A percentile compares a stretch with the other conserved stretches of the same genome.
These are phyloP conservation scores for Rhodosporidiobolus odoratus DNA, from an alignment of 768 basidiomycete genomes.

Conservation along the genomic window DNA sequence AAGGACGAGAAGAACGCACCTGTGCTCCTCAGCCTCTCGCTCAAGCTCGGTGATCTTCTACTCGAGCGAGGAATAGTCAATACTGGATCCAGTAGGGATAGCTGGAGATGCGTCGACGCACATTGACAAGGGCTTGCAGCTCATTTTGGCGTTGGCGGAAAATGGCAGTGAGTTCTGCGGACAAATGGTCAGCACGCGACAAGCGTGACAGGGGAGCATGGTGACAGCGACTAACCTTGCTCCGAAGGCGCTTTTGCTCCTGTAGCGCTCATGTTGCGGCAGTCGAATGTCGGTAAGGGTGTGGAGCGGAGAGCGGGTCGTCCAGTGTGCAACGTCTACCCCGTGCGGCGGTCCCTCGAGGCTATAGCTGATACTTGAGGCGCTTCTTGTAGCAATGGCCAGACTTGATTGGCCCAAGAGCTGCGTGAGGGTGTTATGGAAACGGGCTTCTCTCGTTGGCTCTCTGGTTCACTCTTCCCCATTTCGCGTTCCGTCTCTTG, in stretches of 20 bases:
- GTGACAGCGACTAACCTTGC: not conserved
- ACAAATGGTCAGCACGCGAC: not conserved
- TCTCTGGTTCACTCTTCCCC: not conserved
- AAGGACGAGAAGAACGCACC: conserved; percentile 58
- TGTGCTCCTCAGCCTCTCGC: conserved; percentile 90
- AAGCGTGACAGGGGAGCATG: not conserved
- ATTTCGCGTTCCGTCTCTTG: not conserved
- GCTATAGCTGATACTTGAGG: too few relatives aligned
- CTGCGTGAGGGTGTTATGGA: too few relatives aligned
- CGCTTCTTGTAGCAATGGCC: too few relatives aligned
- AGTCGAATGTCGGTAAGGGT: not conserved
- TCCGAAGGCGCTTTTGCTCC: not conserved
- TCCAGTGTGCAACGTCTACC: too few relatives aligned
- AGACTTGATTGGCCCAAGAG: too few relatives aligned
- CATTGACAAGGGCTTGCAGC: conserved; percentile 25
- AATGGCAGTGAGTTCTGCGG: conserved; percentile 20
- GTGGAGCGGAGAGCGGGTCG: too few relatives aligned
- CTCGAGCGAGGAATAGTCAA: not conserved
- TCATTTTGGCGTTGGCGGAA: conserved; percentile 16
- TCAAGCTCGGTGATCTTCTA: conserved; percentile 75
- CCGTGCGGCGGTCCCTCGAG: too few relatives aligned
- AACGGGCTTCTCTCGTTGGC: too few relatives aligned
- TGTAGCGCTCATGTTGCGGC: not conserved
- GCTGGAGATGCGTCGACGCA: not conserved
- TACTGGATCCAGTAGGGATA: not conserved